Conservation (phyloP, 306 rosid genomes). For the Heteromeles arbutifolia region DNA sequence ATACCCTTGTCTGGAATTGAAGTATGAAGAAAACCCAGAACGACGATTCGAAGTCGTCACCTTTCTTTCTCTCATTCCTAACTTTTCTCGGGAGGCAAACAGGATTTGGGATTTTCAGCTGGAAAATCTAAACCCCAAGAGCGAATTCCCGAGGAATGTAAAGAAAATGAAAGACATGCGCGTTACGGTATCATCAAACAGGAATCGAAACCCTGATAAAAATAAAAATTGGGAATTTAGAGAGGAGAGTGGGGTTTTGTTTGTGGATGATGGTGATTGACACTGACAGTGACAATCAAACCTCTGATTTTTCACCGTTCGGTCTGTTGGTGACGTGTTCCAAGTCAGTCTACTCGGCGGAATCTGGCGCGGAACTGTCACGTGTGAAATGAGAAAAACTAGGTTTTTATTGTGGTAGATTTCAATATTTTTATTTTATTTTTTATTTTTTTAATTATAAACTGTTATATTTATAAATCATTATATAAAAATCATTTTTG, state of each 20-base stretch:
- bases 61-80: constrained; percentile 3
- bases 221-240: not conserved
- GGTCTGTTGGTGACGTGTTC: not conserved
- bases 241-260: not conserved
- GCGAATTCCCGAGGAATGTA: not conserved
- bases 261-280: not conserved
- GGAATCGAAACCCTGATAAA: not conserved
- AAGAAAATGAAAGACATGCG: not conserved
- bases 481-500: too few relatives aligned
- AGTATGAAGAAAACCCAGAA: not conserved
- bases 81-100: constrained; percentile 31
- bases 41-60: not conserved
- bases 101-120: not conserved
- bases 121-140: not conserved
- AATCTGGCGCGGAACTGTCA: not conserved
- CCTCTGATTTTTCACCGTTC: not conserved
- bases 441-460: too few relatives aligned
- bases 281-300: not conserved
- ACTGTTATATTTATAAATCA: too few relatives aligned
- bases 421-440: too few relatives aligned
- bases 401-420: too few relatives aligned
- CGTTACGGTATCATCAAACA: not conserved
- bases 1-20: not conserved
- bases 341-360: not conserved
- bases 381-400: not conserved